A percentile compares a stretch with the other conserved stretches of the same genome.
Conservation (phyloP, 1,284 basidiomycete genomes). For the Thelephora terrestris region DNA sequence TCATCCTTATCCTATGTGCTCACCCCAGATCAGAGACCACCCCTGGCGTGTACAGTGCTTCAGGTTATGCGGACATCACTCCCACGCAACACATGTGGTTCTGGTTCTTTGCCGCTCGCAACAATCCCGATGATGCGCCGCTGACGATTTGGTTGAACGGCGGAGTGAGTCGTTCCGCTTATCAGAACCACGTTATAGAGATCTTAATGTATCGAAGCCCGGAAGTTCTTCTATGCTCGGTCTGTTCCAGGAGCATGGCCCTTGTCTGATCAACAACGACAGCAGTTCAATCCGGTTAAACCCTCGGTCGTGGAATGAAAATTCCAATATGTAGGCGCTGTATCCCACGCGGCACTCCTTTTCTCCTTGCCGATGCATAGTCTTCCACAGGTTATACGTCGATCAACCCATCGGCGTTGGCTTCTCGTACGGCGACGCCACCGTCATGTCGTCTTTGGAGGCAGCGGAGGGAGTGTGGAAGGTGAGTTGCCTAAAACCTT, state of each 20-base stretch:
- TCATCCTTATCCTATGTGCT: slow-evolving; percentile 4
- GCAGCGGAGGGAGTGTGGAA: slow-evolving; percentile 51
- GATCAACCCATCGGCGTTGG: slow-evolving; percentile 30
- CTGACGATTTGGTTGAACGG: slow-evolving; percentile 59
- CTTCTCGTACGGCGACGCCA: slow-evolving; percentile 44
- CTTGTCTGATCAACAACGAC: slow-evolving; percentile 53
- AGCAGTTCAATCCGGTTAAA: slow-evolving; percentile 42
- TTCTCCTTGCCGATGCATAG: neutral
- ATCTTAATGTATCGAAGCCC: slow-evolving; percentile 27
- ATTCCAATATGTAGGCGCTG: slow-evolving; percentile 37
- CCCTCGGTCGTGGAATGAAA: slow-evolving; percentile 55
- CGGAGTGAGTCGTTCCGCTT: slow-evolving; percentile 31
- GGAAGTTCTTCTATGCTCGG: slow-evolving; percentile 62
- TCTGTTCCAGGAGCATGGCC: slow-evolving; percentile 54
- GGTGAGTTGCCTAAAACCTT: slow-evolving; percentile 10
- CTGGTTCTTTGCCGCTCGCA: slow-evolving; percentile 59
- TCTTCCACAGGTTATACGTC: neutral
- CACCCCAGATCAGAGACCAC: slow-evolving; percentile 35
- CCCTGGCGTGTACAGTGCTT: slow-evolving; percentile 44
- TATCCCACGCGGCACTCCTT: neutral
- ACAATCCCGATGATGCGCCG: slow-evolving; percentile 45
- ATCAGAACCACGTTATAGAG: neutral
- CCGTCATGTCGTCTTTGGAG: slow-evolving; percentile 39
- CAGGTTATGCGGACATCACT: slow-evolving; percentile 50
- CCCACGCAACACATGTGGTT: slow-evolving; percentile 51